These are phyloP conservation scores for Parafenestella ontariensis DNA, from an alignment of 2,329 filamentous ascomycete species.

Conservation along the genomic window DNA sequence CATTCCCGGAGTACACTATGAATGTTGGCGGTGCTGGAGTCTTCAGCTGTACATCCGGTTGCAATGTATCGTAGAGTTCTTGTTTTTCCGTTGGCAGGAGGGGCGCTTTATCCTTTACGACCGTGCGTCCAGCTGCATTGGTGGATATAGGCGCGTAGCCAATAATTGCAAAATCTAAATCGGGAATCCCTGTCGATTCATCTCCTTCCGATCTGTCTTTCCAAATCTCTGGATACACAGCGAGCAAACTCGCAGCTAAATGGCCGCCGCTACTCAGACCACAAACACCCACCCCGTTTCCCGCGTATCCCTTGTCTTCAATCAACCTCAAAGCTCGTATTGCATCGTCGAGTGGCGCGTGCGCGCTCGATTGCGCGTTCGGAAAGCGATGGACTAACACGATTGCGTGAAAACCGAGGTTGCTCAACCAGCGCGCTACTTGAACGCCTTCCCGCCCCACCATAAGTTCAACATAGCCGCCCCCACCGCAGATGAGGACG, in stretches of 20 bases:
- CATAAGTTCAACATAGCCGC: slow-evolving; percentile 28
- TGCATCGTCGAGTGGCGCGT: slow-evolving; percentile 26
- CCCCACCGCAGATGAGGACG: slow-evolving; percentile 22
- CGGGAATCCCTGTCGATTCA: not conserved
- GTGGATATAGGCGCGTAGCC: slow-evolving; percentile 29
- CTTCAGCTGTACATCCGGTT: slow-evolving; percentile 25
- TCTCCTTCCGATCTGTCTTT: not conserved
- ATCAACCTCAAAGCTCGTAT: slow-evolving; percentile 16
- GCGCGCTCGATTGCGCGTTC: slow-evolving; percentile 11
- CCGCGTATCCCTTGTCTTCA: slow-evolving; percentile 1
- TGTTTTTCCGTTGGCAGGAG: slow-evolving; percentile 26
- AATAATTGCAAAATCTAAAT: slow-evolving; percentile 22
- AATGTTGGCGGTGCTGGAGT: slow-evolving; percentile 16
- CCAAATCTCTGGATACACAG: slow-evolving; percentile 18
- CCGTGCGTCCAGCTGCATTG: slow-evolving; percentile 24
- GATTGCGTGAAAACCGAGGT: slow-evolving; percentile 23
- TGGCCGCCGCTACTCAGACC: slow-evolving; percentile 27
- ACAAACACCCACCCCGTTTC: slow-evolving; percentile 6
- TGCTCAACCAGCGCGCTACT: slow-evolving; percentile 24
- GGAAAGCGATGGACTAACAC: slow-evolving; percentile 29
- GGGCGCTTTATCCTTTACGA: slow-evolving; percentile 19
- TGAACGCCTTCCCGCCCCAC: slow-evolving; percentile 26
- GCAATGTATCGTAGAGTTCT: slow-evolving; percentile 22
- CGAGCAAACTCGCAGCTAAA: slow-evolving; percentile 21
- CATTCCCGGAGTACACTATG: slow-evolving; percentile 27